Evolutionary conservation across 768 basidiomycete species (phyloP), one percentile per base, ranked within the genome.

Genomic region (Exidia glandulosa): DNA sequence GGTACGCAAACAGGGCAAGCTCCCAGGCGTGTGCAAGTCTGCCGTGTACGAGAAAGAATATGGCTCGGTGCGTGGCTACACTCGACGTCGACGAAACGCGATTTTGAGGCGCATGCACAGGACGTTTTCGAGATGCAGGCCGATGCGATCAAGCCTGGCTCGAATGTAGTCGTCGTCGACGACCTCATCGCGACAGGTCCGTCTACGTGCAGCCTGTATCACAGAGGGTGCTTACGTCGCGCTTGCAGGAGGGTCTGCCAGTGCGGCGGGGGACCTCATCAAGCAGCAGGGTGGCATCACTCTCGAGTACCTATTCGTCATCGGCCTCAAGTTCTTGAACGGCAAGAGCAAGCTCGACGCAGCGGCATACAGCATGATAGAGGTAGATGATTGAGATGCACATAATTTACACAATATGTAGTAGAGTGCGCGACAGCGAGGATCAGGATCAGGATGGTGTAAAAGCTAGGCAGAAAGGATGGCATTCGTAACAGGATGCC

Each of bases 61-160:
- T 65, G 94, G 94, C 50, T 60, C 66, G 66, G 57, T 37, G 23
- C 69, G 85, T 73, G 3, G 16, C 37, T 56, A 3, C n/a, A 32
- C 30, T 9, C 13, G 4, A 12, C 25, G 13, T 30, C 9, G 30
- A 57, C 4, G 41, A 25, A 32, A 32, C 33, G 25, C 19, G 29
- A 9, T 13, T 37, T 25, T 47, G 16, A 50, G 41, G 14, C 59
- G 56, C 12, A 57, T 29, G n/a, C 14, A n/a, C 61, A 94, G 91
- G 95, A 98, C 68, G 76, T 81, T n/a, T 96, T 98, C 66, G 93
- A 98, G 73, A 94, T 98, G 82, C 96, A 98, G 73, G 79, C 81
- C 23, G 90, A 86, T 57, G 85, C 88, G 10, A 90, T 99, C 68
- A 73, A 81, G 64, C 79, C 85, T 3, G 92, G 93, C 31, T 86